phyloP scores from a whole-genome alignment of 306 rosid species.

The Betula pendula region DNA sequence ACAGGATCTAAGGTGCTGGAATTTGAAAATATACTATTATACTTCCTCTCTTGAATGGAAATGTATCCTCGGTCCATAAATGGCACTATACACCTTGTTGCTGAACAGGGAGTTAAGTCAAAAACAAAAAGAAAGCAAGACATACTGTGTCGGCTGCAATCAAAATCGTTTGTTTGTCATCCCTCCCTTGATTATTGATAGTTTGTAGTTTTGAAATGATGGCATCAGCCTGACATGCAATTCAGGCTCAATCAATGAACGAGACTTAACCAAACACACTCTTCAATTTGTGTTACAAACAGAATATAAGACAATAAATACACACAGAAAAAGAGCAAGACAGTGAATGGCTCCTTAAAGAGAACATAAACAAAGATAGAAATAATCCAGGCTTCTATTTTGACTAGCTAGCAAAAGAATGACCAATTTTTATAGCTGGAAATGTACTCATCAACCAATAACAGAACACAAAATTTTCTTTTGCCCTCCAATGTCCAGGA shows the following conservation, averaged over 20 bases:
- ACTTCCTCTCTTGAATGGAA: slow-evolving; percentile 16
- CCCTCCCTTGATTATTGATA: slow-evolving; percentile 42
- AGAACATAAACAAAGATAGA: not conserved
- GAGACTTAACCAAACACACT: slow-evolving; percentile 9
- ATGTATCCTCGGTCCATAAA: slow-evolving; percentile 55
- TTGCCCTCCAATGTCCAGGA: not conserved
- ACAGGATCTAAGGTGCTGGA: slow-evolving; percentile 12
- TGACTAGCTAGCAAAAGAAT: not conserved
- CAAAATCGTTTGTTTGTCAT: slow-evolving; percentile 66
- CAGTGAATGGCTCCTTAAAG: slow-evolving; percentile 8
- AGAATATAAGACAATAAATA: slow-evolving; percentile 2
- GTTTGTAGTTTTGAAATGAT: slow-evolving; percentile 66
- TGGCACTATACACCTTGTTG: slow-evolving; percentile 35
- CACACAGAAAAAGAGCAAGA: slow-evolving; percentile 19
- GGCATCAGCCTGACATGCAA: slow-evolving; percentile 83
- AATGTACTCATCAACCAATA: not conserved
- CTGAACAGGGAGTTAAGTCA: slow-evolving; percentile 26
- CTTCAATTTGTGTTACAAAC: slow-evolving; percentile 6
- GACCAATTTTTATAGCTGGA: not conserved
- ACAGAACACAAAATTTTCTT: not conserved
- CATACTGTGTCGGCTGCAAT: slow-evolving; percentile 93
- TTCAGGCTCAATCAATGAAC: slow-evolving; percentile 38
- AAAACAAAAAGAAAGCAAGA: slow-evolving; percentile 26
- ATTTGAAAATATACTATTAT: slow-evolving; percentile 12
- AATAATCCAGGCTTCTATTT: not conserved